Evolutionary conservation across 2,329 filamentous ascomycete species (phyloP), one percentile per base, ranked within the genome.

Genomic region (Phyllosticta paracitricarpa): DNA sequence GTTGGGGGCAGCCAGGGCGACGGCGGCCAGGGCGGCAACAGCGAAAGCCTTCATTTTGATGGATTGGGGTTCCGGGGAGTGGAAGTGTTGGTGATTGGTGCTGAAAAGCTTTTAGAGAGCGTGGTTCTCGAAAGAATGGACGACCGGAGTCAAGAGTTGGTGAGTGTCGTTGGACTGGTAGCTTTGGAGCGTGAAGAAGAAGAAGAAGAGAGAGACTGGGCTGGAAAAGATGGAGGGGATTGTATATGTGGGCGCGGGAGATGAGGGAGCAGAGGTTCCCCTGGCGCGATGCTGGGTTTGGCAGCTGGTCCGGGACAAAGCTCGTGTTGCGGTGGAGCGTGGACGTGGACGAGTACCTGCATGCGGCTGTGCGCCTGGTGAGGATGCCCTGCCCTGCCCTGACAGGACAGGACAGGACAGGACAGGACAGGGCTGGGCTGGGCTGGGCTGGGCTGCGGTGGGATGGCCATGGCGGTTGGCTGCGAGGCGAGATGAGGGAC

Each of bases 41-140:
- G 63, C 60, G 59, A 62, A 64, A 57, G 58, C n/a, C 58, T 62
- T 63, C 64, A 65, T 65, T 26, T 65, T 64, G 64, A 64, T 61
- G 66, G 35, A 59, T 24, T 55, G 56, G 26, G 60, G 3, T 48
- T 48, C 40, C 40, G 40, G 40, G 5, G 40, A 53, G 26, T 55
- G 61, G 61, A 24, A 33, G 61, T 52, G 61, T 57, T 57, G 26
- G 28, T 58, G 56, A 61, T 48, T 60, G 61, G 61, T 33, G 53
- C 51, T 54, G 51, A 22, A 60, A 61, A 57, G 57, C 56, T 59
- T 56, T 30, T 70, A 62, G 57, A 62, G 61, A 62, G 61, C 56
- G 57, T 54, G 24, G 25, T 58, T 59, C 56, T 58, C 56, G 56
- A 62, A 62, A 59, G 61, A 62, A 59, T 62, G 61, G 61, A 62